A percentile compares a stretch with the other conserved stretches of the same genome.
Evolutionary conservation across 257 asterid species (phyloP).

Genomic region (Catharanthus roseus): DNA sequence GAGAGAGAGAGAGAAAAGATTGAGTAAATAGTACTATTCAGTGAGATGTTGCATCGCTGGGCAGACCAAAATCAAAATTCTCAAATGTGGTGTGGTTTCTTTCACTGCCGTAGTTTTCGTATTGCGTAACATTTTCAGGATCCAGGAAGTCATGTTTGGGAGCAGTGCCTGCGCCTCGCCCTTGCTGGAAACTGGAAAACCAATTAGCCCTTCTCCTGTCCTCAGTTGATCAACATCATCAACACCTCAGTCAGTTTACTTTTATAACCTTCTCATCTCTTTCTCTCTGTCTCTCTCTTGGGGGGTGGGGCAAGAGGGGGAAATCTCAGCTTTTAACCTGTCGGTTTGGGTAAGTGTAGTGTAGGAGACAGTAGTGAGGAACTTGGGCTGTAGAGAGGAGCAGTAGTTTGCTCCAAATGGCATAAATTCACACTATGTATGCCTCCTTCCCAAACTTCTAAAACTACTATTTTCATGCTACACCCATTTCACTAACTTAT

Average conservation of each 20-base stretch:
- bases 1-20: no score
- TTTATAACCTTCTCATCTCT: not conserved
- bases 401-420: constrained; percentile 1
- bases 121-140: constrained; percentile 6
- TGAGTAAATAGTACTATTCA: no score
- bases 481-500: not conserved
- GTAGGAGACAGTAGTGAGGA: no score
- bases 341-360: no score
- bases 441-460: not conserved
- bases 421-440: not conserved
- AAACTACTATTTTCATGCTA: constrained; percentile 14
- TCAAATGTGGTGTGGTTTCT: not conserved
- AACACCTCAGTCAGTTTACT: constrained; percentile 3
- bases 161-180: no score
- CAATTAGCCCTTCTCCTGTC: no score
- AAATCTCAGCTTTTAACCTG: not conserved
- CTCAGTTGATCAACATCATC: no score
- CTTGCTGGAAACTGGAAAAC: constrained; percentile 10
- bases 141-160: not conserved
- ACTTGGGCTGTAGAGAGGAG: no score
- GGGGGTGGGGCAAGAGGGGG: no score
- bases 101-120: constrained; percentile 1
- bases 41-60: no score
- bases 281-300: not conserved
- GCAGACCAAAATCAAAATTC: no score